phyloP scores from a whole-genome alignment of 371 early-diverging fungal species.

The Apophysomyces trapeziformis region DNA sequence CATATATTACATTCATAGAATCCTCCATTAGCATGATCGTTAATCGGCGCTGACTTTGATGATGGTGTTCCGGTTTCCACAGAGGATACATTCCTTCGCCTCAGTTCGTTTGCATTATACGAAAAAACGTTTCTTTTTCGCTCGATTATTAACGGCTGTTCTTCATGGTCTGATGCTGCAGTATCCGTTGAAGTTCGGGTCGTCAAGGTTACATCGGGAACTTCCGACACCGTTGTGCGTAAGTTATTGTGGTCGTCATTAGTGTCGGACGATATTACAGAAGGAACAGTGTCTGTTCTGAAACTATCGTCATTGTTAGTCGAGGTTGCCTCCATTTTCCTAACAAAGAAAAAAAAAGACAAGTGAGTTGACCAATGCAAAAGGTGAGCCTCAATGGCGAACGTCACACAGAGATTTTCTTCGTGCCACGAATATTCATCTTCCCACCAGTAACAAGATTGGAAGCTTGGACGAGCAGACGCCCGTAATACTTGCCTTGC shows the following conservation, averaged over 20 bases:
- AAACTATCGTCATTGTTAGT: neutral
- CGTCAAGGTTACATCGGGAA: conserved; percentile 5
- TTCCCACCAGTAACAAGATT: neutral
- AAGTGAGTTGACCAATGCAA: conserved; percentile 1
- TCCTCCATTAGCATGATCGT: conserved; percentile 21
- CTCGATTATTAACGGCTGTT: neutral
- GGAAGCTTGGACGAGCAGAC: neutral
- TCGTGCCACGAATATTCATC: neutral
- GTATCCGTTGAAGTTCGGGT: neutral
- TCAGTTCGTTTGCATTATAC: neutral
- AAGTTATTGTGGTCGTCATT: neutral
- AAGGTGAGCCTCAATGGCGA: neutral
- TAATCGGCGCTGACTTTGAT: neutral
- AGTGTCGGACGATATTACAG: neutral
- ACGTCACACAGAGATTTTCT: conserved; percentile 1
- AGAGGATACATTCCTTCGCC: neutral
- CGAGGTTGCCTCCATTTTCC: conserved; percentile 6
- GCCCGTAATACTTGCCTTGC: no score
- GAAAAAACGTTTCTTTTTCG: conserved; percentile 7
- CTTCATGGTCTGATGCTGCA: conserved; percentile 1
- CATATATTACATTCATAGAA: conserved; percentile 48
- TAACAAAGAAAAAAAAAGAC: neutral
- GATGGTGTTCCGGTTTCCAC: neutral
- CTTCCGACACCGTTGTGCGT: conserved; percentile 6
- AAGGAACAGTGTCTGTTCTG: neutral